Conservation (phyloP, 495 filamentous ascomycete species). For the Xylona heveae region DNA sequence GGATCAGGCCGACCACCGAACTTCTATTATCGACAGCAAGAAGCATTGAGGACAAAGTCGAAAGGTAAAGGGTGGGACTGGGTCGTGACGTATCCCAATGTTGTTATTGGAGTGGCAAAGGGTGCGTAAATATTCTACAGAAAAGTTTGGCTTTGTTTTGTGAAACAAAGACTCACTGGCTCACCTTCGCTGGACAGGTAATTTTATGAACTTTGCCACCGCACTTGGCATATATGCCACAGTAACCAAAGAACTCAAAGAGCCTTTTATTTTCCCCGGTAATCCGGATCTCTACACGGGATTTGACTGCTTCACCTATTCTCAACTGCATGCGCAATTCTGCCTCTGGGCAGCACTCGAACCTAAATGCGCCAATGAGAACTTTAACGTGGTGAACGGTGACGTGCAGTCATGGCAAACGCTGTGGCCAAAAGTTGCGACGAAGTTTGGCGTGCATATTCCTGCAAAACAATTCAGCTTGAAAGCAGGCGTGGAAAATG, state of each 20-base stretch:
- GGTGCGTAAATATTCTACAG: slow-evolving; percentile 5
- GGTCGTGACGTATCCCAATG: slow-evolving; percentile 31
- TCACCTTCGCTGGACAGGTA: slow-evolving; percentile 13
- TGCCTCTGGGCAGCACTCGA: slow-evolving; percentile 28
- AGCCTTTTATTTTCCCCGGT: slow-evolving; percentile 25
- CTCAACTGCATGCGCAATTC: slow-evolving; percentile 28
- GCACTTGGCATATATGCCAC: slow-evolving; percentile 27
- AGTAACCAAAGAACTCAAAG: slow-evolving; percentile 24
- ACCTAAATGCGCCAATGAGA: slow-evolving; percentile 22
- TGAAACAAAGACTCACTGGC: no score
- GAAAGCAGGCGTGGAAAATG: slow-evolving; percentile 7
- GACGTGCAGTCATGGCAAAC: slow-evolving; percentile 31
- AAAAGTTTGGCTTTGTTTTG: not conserved
- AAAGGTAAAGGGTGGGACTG: slow-evolving; percentile 10
- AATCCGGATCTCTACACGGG: slow-evolving; percentile 23
- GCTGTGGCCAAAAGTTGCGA: slow-evolving; percentile 30
- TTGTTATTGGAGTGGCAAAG: slow-evolving; percentile 24
- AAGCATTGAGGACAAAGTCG: slow-evolving; percentile 6
- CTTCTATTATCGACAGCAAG: slow-evolving; percentile 13
- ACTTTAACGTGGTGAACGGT: slow-evolving; percentile 34
- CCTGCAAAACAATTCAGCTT: slow-evolving; percentile 22
- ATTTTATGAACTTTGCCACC: slow-evolving; percentile 35
- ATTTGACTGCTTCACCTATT: slow-evolving; percentile 29
- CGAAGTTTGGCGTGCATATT: slow-evolving; percentile 23
- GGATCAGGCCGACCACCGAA: slow-evolving; percentile 8